Evolutionary conservation across 805 yeast genomes (phyloP).

Genomic region (Starmera quercuum): DNA sequence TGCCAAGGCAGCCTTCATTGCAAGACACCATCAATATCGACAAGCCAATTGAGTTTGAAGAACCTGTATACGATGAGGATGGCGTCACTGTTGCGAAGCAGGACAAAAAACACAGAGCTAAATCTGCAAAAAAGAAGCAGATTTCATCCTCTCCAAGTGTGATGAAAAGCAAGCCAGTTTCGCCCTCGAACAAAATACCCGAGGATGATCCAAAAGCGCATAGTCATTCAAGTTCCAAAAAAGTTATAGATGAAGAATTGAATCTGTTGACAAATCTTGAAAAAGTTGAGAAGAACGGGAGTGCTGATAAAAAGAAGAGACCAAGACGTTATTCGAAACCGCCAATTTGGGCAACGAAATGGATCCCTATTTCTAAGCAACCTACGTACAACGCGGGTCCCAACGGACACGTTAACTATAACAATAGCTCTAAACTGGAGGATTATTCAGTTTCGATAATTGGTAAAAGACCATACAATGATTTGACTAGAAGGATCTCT

Average conservation of each 20-base stretch:
- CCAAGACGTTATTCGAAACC: conserved; percentile 57
- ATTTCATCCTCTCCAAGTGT: no score
- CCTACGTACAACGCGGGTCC: conserved; percentile 21
- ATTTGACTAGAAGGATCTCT: conserved; percentile 71
- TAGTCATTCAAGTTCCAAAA: no score
- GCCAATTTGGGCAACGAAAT: conserved; percentile 82
- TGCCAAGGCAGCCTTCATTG: conserved; percentile 9
- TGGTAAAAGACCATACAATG: conserved; percentile 73
- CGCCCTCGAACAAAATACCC: no score
- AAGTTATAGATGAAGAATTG: conserved; percentile 2
- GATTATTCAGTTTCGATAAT: conserved; percentile 50
- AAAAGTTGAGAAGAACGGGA: conserved; percentile 11
- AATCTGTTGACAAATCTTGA: conserved; percentile 11
- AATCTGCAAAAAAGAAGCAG: no score
- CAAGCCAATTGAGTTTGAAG: conserved; percentile 8
- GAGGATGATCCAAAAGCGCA: no score
- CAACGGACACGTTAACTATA: conserved; percentile 6
- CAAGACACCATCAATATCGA: conserved; percentile 11
- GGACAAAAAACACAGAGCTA: no score
- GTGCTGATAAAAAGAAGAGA: conserved; percentile 24
- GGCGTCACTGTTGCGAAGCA: no score
- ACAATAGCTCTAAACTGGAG: conserved; percentile 8
- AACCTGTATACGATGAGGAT: conserved; percentile 4
- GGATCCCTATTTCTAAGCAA: conserved; percentile 40
- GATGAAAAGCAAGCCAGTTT: no score